A percentile compares a stretch with the other conserved stretches of the same genome.
Evolutionary conservation across 2,329 filamentous ascomycete genomes (phyloP).

Genomic region (Fusarium kyushuense): DNA sequence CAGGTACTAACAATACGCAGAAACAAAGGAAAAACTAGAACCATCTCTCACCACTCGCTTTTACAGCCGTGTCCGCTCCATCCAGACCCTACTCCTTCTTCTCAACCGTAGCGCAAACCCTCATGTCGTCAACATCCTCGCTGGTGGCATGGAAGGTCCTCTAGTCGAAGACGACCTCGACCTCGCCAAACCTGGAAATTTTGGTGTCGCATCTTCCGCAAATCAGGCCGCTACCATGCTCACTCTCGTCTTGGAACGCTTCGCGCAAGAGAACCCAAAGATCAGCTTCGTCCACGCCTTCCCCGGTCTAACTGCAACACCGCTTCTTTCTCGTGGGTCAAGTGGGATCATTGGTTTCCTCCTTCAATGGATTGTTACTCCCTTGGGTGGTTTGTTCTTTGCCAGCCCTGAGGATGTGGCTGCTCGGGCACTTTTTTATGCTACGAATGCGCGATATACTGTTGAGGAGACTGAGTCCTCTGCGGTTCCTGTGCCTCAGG

Average conservation of each 20-base stretch:
- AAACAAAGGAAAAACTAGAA: slow-evolving; percentile 69
- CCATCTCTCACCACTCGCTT: slow-evolving; percentile 64
- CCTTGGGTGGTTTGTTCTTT: slow-evolving; percentile 22
- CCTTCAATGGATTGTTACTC: slow-evolving; percentile 31
- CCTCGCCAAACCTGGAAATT: slow-evolving; percentile 53
- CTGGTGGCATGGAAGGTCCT: slow-evolving; percentile 61
- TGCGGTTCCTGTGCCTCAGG: slow-evolving; percentile 1
- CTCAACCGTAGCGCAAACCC: slow-evolving; percentile 56
- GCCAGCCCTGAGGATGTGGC: slow-evolving; percentile 40
- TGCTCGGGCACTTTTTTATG: slow-evolving; percentile 37
- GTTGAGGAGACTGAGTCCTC: slow-evolving; percentile 2
- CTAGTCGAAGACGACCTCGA: slow-evolving; percentile 61
- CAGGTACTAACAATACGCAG: slow-evolving; percentile 46
- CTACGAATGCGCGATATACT: slow-evolving; percentile 41
- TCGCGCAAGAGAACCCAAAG: slow-evolving; percentile 58
- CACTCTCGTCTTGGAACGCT: slow-evolving; percentile 61
- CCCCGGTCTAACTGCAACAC: slow-evolving; percentile 48
- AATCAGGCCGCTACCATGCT: slow-evolving; percentile 62
- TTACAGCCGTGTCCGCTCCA: slow-evolving; percentile 69
- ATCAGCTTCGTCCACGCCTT: slow-evolving; percentile 54
- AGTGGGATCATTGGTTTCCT: slow-evolving; percentile 34
- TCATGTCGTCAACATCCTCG: slow-evolving; percentile 64
- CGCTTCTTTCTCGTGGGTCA: slow-evolving; percentile 34
- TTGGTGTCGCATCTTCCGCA: slow-evolving; percentile 54
- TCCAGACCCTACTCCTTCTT: slow-evolving; percentile 67